Conservation (phyloP, 129 eudicot species). For the Saussurea involucrata region DNA sequence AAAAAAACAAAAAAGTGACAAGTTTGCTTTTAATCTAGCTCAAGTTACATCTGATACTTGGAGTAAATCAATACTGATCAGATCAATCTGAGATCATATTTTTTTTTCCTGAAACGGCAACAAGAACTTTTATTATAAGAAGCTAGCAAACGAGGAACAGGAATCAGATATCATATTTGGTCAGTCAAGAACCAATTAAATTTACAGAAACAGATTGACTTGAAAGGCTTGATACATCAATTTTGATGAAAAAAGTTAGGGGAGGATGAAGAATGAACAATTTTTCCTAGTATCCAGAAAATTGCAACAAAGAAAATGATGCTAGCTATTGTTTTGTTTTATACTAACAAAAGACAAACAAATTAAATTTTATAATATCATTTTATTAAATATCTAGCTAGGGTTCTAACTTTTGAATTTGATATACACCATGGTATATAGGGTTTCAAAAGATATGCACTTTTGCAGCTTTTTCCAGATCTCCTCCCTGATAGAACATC, state of each 20-base stretch:
- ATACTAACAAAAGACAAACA: neutral
- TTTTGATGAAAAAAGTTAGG: neutral
- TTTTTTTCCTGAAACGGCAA: no score
- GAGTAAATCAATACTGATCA: neutral
- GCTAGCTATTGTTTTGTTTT: neutral
- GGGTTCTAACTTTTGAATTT: conserved; percentile 10
- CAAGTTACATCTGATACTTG: neutral
- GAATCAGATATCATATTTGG: neutral
- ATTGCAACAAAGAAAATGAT: neutral
- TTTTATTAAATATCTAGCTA: conserved; percentile 2
- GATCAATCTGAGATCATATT: neutral
- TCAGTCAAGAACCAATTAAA: neutral
- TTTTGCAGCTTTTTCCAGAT: conserved; percentile 26
- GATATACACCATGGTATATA: conserved; percentile 2
- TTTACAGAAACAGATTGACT: neutral
- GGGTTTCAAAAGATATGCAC: conserved; percentile 30
- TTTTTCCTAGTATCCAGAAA: neutral
- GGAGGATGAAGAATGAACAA: neutral
- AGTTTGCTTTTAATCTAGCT: neutral
- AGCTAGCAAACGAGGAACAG: no score
- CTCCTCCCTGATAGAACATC: conserved; percentile 17
- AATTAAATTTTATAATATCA: neutral
- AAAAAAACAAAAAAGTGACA: neutral
- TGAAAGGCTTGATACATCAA: neutral
- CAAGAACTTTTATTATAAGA: no score